Evolutionary conservation across 495 filamentous ascomycete species (phyloP).

Genomic region (Cercophora newfieldiana): DNA sequence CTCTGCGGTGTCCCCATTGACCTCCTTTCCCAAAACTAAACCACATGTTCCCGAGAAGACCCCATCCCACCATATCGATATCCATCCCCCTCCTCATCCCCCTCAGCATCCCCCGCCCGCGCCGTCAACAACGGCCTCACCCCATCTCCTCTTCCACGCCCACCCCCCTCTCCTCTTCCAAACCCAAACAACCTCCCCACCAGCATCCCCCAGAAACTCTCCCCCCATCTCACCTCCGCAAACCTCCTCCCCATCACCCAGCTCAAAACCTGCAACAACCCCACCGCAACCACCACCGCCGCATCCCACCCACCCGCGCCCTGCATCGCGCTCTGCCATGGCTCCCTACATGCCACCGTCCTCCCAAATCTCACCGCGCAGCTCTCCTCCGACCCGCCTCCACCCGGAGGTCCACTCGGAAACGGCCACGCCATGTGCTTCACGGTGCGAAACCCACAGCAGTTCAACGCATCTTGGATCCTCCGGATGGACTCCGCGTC

Average conservation of each 20-base stretch:
- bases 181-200: not conserved
- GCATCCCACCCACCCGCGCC: slow-evolving; percentile 10
- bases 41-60: not conserved
- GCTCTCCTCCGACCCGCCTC: not conserved
- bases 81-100: not conserved
- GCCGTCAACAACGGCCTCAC: not conserved
- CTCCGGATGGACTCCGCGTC: slow-evolving; percentile 51
- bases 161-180: not conserved
- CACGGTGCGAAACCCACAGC: slow-evolving; percentile 61
- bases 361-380: slow-evolving; percentile 18
- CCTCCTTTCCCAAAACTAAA: no score
- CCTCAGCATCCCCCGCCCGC: not conserved
- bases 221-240: not conserved
- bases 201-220: not conserved
- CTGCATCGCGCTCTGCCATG: slow-evolving; percentile 20
- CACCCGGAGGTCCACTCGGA: not conserved
- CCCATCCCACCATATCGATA: not conserved
- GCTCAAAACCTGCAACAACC: slow-evolving; percentile 20
- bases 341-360: slow-evolving; percentile 9
- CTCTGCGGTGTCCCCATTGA: no score
- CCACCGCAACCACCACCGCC: slow-evolving; percentile 17
- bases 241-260: not conserved
- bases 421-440: slow-evolving; percentile 63
- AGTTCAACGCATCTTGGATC: slow-evolving; percentile 65
- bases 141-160: not conserved